phyloP scores from a whole-genome alignment of 495 filamentous ascomycete genomes.

The Penicillium angulare region DNA sequence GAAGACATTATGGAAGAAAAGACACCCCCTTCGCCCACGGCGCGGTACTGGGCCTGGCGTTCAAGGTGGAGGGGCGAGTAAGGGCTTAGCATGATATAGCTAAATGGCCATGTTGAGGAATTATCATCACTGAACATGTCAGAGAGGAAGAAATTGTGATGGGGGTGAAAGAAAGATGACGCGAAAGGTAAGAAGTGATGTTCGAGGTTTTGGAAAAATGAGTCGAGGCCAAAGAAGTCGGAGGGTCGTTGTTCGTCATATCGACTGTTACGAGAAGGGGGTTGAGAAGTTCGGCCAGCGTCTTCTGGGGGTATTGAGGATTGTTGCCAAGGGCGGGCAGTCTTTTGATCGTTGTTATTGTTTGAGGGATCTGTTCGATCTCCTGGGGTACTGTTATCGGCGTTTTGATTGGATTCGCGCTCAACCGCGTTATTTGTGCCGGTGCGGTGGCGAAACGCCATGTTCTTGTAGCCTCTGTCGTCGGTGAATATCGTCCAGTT shows the following conservation, averaged over 20 bases:
- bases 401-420: slow-evolving; percentile 10
- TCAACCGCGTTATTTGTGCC: slow-evolving; percentile 12
- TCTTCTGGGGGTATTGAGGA: slow-evolving; percentile 1
- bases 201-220: slow-evolving; percentile 37
- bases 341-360: slow-evolving; percentile 1
- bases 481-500: slow-evolving; percentile 38
- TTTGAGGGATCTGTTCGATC: slow-evolving; percentile 5
- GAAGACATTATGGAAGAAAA: slow-evolving; percentile 41
- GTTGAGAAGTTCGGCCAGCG: slow-evolving; percentile 11
- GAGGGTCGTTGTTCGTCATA: slow-evolving; percentile 7
- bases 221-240: slow-evolving; percentile 33
- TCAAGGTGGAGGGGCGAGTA: slow-evolving; percentile 56
- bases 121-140: slow-evolving; percentile 30
- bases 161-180: slow-evolving; percentile 27
- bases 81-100: slow-evolving; percentile 42
- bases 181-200: slow-evolving; percentile 27
- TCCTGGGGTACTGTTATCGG: slow-evolving; percentile 4
- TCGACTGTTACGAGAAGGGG: neutral
- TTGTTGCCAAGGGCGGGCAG: neutral
- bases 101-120: slow-evolving; percentile 37
- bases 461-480: slow-evolving; percentile 25
- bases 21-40: slow-evolving; percentile 28
- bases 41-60: slow-evolving; percentile 27
- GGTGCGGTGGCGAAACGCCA: slow-evolving; percentile 17
- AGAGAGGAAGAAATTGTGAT: slow-evolving; percentile 24